Conservation (phyloP, 768 basidiomycete species). For the Hemileccinum rubropunctum region DNA sequence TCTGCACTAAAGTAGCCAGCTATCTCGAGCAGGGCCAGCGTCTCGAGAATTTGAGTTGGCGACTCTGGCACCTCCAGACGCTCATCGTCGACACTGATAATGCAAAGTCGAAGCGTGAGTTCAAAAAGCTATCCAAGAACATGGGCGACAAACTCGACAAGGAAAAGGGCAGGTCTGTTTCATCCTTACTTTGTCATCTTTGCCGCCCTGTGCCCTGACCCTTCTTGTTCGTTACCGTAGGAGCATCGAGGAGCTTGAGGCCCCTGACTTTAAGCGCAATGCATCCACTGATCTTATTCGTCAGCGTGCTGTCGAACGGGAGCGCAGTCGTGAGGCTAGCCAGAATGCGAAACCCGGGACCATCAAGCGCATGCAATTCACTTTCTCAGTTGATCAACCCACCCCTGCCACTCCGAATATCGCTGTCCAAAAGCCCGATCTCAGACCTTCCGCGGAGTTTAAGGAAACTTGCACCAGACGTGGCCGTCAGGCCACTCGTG, state of each 20-base stretch:
- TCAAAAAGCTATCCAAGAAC: slow-evolving; percentile 82
- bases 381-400: slow-evolving; percentile 79
- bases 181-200: not conserved
- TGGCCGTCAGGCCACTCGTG: slow-evolving; percentile 38
- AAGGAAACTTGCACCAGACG: slow-evolving; percentile 44
- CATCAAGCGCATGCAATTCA: slow-evolving; percentile 89
- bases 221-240: slow-evolving; percentile 35
- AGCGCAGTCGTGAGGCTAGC: slow-evolving; percentile 71
- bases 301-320: slow-evolving; percentile 78
- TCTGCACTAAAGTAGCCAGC: slow-evolving; percentile 87
- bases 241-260: slow-evolving; percentile 81
- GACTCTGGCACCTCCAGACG: slow-evolving; percentile 89
- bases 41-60: slow-evolving; percentile 90
- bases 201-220: slow-evolving; percentile 16
- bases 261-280: slow-evolving; percentile 78
- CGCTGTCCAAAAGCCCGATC: slow-evolving; percentile 58
- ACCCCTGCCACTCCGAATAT: slow-evolving; percentile 42
- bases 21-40: slow-evolving; percentile 89
- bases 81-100: slow-evolving; percentile 91
- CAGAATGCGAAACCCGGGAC: slow-evolving; percentile 63
- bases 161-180: slow-evolving; percentile 81
- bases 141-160: slow-evolving; percentile 94
- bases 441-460: slow-evolving; percentile 65
- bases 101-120: slow-evolving; percentile 82
- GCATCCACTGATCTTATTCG: slow-evolving; percentile 78